Percentiles rank a stretch among this genome's conserved stretches.
phyloP scores from a whole-genome alignment of 495 filamentous ascomycete genomes.

The Staphylotrichum tortipilum region DNA sequence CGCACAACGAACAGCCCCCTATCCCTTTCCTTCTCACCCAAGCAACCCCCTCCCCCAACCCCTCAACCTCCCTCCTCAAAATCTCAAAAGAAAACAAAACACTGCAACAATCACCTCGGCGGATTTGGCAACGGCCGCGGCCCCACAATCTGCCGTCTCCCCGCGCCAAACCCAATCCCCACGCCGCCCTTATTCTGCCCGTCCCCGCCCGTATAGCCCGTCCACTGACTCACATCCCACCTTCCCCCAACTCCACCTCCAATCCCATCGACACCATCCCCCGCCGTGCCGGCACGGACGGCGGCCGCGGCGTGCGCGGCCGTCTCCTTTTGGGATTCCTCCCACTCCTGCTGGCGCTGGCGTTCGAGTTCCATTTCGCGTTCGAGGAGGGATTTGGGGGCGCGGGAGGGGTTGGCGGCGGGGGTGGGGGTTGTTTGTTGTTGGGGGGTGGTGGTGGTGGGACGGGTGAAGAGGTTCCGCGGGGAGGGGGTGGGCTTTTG shows the following conservation, averaged over 20 bases:
- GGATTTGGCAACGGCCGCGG: constrained; percentile 55
- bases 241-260: constrained; percentile 50
- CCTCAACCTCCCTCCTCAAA: too few species aligned
- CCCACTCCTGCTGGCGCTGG: constrained; percentile 90
- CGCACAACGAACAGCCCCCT: too few species aligned
- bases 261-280: constrained; percentile 45
- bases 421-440: constrained; percentile 24
- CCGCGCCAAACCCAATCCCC: constrained; percentile 67
- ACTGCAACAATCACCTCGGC: constrained; percentile 11
- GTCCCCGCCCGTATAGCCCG: constrained; percentile 75
- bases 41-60: too few species aligned
- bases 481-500: constrained; percentile 25
- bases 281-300: constrained; percentile 25
- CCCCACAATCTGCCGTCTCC: constrained; percentile 69
- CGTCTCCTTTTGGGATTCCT: constrained; percentile 73
- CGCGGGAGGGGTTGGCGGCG: constrained; percentile 38
- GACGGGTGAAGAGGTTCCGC: too few species aligned
- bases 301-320: constrained; percentile 14
- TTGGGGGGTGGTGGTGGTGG: constrained; percentile 17
- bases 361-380: constrained; percentile 95
- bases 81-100: too few species aligned
- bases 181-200: constrained; percentile 63
- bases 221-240: constrained; percentile 85
- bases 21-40: too few species aligned
- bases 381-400: constrained; percentile 65